Conservation (phyloP, 257 asterid genomes). For the Solanum pimpinellifolium region DNA sequence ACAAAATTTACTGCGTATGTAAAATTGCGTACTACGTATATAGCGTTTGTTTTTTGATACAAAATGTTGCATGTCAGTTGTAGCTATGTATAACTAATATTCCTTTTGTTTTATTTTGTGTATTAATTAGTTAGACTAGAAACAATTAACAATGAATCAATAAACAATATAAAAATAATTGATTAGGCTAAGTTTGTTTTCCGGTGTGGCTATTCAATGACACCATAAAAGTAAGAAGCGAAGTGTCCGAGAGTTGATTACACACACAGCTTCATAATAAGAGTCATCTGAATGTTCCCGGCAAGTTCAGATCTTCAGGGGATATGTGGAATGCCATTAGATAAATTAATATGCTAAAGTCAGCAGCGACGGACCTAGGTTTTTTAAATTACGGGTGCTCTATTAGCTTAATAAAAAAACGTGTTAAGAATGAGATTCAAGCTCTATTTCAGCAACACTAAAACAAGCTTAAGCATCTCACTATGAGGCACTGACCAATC, state of each 20-base stretch:
- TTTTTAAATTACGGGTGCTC: background rate
- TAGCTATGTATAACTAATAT: background rate
- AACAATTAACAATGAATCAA: background rate
- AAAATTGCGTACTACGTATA: background rate
- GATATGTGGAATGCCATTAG: background rate
- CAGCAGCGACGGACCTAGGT: background rate
- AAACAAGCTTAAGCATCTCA: too few species aligned
- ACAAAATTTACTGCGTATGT: background rate
- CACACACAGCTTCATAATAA: background rate
- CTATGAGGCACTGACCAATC: too few species aligned
- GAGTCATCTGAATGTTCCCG: background rate
- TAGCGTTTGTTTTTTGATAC: background rate
- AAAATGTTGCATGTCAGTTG: background rate
- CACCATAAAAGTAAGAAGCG: background rate
- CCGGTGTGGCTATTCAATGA: background rate
- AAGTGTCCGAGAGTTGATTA: background rate
- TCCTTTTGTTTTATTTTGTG: background rate
- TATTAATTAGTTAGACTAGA: background rate
- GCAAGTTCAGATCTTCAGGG: background rate
- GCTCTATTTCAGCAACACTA: too few species aligned
- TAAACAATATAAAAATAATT: too few species aligned
- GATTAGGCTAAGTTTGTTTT: background rate
- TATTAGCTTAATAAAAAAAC: too few species aligned
- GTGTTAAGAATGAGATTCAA: too few species aligned
- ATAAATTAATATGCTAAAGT: too few species aligned